Evolutionary conservation across 2,329 filamentous ascomycete species (phyloP), one percentile per base, ranked within the genome.

Genomic region (Trichoderma oligosporum): DNA sequence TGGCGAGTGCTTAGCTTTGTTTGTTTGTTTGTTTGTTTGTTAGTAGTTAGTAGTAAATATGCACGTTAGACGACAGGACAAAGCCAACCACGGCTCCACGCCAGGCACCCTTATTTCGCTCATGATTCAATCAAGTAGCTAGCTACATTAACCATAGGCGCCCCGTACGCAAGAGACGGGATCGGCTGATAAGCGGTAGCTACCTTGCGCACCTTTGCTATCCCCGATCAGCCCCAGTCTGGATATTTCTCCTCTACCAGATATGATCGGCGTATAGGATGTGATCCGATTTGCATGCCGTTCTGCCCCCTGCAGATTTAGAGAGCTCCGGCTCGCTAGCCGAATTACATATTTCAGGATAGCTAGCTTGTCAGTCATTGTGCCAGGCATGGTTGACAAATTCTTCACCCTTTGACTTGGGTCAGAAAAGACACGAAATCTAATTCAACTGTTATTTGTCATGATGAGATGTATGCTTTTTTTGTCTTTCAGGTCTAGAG

Each of bases 221-320:
- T 45, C 29, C 38, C 38, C 31, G 36, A 29, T 22, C 31, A 31
- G 12, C 39, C 14, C n/a, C 39, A 33, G 20, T 53, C 35, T 25
- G 22, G 39, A 29, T 29, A 8, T 33, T 41, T 24, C 48, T 22
- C 36, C 48, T 35, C 51, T 9, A 45, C 22, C 9, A 22, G 29
- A 20, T 36, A 27, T 9, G 29, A 45, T 54, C 39, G 29, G 36
- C 51, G 20, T 36, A 54, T 54, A 45, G 51, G 39, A 54, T 35
- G 31, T n/a, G 29, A 54, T 45, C 20, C 51, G 29, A 45, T 36
- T 14, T 41, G 39, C 22, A 27, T 24, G 51, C 25, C n/a, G 22
- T 45, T 27, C 24, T 54, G 14, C 22, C 11, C 49, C 51, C 11
- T 54, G 51, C 51, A 54, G 51, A 27, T 38, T 14, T 20, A 35